Evolutionary conservation across 768 basidiomycete genomes (phyloP).

Genomic region (Hygrophoropsis aurantiaca): DNA sequence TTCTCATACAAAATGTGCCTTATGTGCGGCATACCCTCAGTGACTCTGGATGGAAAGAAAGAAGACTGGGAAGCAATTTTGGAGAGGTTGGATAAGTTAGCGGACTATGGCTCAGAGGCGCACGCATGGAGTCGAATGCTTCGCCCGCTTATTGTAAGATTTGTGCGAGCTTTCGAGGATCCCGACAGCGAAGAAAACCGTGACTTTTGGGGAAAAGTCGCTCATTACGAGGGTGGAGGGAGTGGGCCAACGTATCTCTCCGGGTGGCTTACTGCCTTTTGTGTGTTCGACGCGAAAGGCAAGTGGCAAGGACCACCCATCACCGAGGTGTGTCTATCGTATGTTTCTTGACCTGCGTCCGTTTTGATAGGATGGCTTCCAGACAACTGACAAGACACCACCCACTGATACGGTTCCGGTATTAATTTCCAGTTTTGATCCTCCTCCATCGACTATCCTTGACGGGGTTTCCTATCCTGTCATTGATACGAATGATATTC

Average conservation of each 20-base stretch:
- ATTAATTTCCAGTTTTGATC: not conserved
- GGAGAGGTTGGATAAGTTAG: constrained; percentile 17
- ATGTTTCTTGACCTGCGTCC: not conserved
- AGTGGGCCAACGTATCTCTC: constrained; percentile 4
- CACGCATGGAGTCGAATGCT: constrained; percentile 25
- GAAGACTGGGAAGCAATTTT: constrained; percentile 22
- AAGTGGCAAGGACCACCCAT: constrained; percentile 10
- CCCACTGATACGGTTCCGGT: not conserved
- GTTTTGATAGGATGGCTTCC: not conserved
- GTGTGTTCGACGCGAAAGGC: constrained; percentile 11
- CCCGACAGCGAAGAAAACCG: constrained; percentile 10
- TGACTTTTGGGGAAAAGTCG: constrained; percentile 18
- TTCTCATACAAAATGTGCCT: constrained; percentile 12
- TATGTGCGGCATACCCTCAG: constrained; percentile 12
- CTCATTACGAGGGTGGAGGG: constrained; percentile 6
- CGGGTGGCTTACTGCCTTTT: constrained; percentile 19
- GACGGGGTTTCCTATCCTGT: constrained; percentile 10
- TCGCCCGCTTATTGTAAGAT: constrained; percentile 24
- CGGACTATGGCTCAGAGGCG: constrained; percentile 13
- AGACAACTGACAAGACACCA: not conserved
- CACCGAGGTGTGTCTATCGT: not conserved
- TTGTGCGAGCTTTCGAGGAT: constrained; percentile 25
- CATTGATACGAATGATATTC: constrained; percentile 7
- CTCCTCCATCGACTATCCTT: not conserved
- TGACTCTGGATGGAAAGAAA: constrained; percentile 22